A percentile compares a stretch with the other conserved stretches of the same genome.
Conservation (phyloP, 345 rosid species). For the Eucalyptus grandis region DNA sequence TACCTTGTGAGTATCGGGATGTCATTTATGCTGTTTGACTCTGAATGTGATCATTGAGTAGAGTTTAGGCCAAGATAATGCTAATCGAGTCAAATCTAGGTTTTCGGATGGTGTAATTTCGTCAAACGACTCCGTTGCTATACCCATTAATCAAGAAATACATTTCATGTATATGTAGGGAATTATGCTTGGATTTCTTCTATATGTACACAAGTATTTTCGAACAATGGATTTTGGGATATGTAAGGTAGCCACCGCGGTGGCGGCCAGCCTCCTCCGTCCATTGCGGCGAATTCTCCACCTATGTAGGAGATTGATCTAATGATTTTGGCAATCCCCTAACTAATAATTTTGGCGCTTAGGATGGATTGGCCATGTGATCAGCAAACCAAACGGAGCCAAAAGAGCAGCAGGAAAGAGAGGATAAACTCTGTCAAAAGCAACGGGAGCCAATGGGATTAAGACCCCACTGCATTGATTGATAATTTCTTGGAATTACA, state of each 20-base stretch:
- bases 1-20: background rate
- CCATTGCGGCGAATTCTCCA: background rate
- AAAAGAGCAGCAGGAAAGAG: background rate
- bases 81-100: background rate
- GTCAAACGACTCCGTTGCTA: background rate
- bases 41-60: background rate
- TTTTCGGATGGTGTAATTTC: background rate
- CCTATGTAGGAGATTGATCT: background rate
- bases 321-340: background rate
- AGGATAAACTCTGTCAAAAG: background rate
- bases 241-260: background rate
- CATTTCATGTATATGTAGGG: background rate
- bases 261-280: background rate
- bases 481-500: background rate
- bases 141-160: background rate
- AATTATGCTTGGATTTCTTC: background rate
- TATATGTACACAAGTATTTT: background rate
- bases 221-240: background rate
- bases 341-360: background rate
- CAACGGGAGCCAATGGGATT: background rate
- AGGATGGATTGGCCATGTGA: background rate
- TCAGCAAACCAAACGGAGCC: background rate
- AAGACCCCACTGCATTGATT: background rate
- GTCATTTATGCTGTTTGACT: accelerated
- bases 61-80: background rate